Evolutionary conservation across 208 protist species (phyloP).

Genomic region (Leishmania guyanensis): DNA sequence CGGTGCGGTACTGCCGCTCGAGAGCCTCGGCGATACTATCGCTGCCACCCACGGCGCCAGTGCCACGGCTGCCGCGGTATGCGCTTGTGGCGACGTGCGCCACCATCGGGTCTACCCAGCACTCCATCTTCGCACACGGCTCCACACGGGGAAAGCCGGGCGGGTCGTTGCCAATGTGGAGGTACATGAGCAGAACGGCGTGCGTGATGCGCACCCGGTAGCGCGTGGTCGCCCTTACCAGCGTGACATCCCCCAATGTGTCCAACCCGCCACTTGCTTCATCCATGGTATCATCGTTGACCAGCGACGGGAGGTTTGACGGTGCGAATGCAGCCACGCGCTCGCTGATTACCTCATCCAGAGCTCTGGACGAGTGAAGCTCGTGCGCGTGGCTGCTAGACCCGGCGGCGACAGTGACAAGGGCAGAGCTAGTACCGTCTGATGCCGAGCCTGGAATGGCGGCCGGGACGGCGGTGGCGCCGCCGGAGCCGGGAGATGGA

Average conservation of each 20-base stretch:
- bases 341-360: slow-evolving; percentile 55
- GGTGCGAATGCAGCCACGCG: slow-evolving; percentile 72
- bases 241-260: slow-evolving; percentile 17
- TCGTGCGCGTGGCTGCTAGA: slow-evolving; percentile 14
- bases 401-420: neutral
- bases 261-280: slow-evolving; percentile 27
- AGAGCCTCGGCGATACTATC: slow-evolving; percentile 93
- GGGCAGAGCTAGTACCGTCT: neutral
- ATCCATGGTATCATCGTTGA: slow-evolving; percentile 44
- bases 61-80: slow-evolving; percentile 23
- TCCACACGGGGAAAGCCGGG: slow-evolving; percentile 96
- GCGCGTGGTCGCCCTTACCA: slow-evolving; percentile 26
- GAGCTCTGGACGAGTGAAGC: slow-evolving; percentile 9
- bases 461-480: neutral
- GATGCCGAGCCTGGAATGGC: neutral
- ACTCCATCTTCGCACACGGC: slow-evolving; percentile 96
- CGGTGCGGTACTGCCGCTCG: slow-evolving; percentile 93
- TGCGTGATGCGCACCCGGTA: slow-evolving; percentile 53
- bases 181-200: slow-evolving; percentile 94
- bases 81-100: slow-evolving; percentile 60
- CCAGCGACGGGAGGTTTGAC: slow-evolving; percentile 60
- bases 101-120: slow-evolving; percentile 95
- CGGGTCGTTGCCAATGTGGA: slow-evolving; percentile 98
- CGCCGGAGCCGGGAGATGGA: neutral
- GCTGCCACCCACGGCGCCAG: slow-evolving; percentile 48